Evolutionary conservation across 176 grass and related monocot species (phyloP).

Genomic region (Saccharum officinarum): DNA sequence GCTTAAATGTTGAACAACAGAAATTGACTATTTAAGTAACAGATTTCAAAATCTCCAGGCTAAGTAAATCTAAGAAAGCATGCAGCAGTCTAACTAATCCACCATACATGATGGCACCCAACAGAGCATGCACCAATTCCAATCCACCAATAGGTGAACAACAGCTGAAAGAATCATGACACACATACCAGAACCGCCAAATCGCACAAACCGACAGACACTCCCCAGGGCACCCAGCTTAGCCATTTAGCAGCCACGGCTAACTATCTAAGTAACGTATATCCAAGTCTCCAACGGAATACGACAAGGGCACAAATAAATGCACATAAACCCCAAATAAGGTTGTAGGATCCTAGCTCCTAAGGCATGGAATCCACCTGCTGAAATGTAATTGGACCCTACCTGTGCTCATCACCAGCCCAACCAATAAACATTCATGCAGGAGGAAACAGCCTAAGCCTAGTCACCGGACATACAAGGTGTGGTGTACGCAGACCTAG

Average conservation of each 20-base stretch:
- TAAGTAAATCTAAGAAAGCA: neutral
- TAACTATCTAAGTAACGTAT: slow-evolving; percentile 18
- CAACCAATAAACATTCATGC: slow-evolving; percentile 6
- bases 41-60: neutral
- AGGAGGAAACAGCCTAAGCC: neutral
- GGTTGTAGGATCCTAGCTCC: neutral
- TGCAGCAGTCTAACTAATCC: neutral
- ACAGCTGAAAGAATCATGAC: neutral
- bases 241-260: neutral
- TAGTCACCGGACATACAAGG: neutral
- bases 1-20: neutral
- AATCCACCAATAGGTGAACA: neutral
- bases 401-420: slow-evolving; percentile 44
- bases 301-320: neutral
- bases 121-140: neutral
- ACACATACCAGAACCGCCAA: neutral
- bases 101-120: neutral
- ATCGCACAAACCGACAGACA: neutral
- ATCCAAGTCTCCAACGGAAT: neutral
- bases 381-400: neutral
- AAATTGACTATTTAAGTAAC: neutral
- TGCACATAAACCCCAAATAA: neutral
- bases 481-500: neutral
- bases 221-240: neutral
- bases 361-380: slow-evolving; percentile 25